Percentiles rank a stretch among this genome's conserved stretches.
Evolutionary conservation across 2,329 filamentous ascomycete species (phyloP).

Genomic region (Diaporthe sp.): DNA sequence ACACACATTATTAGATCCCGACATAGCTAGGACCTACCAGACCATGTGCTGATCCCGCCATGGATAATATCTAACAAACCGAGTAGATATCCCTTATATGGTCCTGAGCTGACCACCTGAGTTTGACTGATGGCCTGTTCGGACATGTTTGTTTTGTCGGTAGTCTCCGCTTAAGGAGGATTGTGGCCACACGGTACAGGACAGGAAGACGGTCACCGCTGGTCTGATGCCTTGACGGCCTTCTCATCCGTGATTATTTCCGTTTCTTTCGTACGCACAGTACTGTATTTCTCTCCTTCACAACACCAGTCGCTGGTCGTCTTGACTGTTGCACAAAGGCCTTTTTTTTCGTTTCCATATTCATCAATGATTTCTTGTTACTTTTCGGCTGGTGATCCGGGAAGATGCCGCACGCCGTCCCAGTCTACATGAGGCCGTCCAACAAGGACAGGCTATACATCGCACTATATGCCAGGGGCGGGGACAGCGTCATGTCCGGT

Average conservation of each 20-base stretch:
- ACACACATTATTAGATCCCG: not conserved
- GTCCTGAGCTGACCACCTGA: not conserved
- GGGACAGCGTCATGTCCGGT: conserved; percentile 38
- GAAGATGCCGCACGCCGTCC: conserved; percentile 19
- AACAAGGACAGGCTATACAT: conserved; percentile 44
- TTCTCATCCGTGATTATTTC: not conserved
- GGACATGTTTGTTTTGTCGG: not conserved
- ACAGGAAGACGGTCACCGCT: not conserved
- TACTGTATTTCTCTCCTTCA: not conserved
- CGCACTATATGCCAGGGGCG: conserved; percentile 42
- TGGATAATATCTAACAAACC: not conserved
- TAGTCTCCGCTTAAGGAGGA: not conserved
- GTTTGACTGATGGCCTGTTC: not conserved
- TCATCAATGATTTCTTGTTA: not conserved
- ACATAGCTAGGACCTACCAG: not conserved
- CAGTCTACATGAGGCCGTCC: conserved; percentile 36
- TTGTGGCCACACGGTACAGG: not conserved
- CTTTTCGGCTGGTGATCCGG: conserved; percentile 5
- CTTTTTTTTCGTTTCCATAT: not conserved
- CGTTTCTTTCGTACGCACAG: not conserved
- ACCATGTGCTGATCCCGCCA: not conserved
- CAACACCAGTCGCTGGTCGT: conserved; percentile 3
- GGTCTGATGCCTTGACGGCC: conserved; percentile 1
- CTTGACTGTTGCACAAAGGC: not conserved
- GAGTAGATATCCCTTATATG: not conserved